Evolutionary conservation across 2,329 filamentous ascomycete species (phyloP).

Genomic region (Neopestalotiopsis rosae): DNA sequence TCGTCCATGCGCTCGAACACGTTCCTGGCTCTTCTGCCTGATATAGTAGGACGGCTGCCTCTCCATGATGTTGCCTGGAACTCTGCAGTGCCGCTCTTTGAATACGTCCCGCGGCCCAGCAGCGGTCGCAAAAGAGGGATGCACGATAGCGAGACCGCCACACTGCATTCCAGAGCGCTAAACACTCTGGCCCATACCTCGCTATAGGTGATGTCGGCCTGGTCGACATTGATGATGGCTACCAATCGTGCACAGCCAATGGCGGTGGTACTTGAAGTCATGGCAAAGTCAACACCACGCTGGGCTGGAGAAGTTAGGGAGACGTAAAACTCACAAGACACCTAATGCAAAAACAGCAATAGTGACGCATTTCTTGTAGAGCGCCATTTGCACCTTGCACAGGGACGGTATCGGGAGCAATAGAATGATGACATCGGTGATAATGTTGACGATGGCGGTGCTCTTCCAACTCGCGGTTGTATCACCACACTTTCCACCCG

Average conservation of each 20-base stretch:
- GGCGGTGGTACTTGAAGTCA: not conserved
- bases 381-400: conserved; percentile 6
- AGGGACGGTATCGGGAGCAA: conserved; percentile 12
- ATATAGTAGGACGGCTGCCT: not conserved
- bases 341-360: conserved; percentile 7
- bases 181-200: not conserved
- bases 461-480: not conserved
- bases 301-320: not conserved
- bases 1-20: not conserved
- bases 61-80: not conserved
- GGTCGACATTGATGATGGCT: not conserved
- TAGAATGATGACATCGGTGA: conserved; percentile 17
- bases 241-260: not conserved
- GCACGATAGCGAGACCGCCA: conserved; percentile 16
- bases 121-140: conserved; percentile 17
- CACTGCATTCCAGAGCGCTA: conserved; percentile 11
- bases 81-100: not conserved
- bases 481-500: conserved; percentile 7
- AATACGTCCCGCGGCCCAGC: not conserved
- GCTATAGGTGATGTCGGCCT: conserved; percentile 9
- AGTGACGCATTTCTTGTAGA: not conserved
- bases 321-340: conserved; percentile 10
- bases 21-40: not conserved
- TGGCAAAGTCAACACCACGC: not conserved
- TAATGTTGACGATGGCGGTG: conserved; percentile 12